Evolutionary conservation across 495 filamentous ascomycete genomes (phyloP).

Genomic region (Neurospora sp.): DNA sequence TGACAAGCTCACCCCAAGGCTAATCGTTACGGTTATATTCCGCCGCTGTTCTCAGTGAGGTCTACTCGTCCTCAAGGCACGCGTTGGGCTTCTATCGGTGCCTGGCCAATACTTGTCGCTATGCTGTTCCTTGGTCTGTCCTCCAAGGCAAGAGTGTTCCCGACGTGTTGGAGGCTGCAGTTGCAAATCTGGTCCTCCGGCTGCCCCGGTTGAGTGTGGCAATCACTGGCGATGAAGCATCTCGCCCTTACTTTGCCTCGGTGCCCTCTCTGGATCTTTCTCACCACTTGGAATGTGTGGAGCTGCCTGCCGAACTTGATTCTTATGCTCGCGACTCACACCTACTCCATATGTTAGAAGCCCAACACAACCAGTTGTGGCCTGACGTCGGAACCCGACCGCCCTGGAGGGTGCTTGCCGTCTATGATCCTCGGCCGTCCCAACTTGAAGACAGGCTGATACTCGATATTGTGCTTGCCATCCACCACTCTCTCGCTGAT

Average conservation of each 20-base stretch:
- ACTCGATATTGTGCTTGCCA: conserved; percentile 24
- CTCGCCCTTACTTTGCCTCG: conserved; percentile 20
- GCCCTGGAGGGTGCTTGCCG: conserved; percentile 22
- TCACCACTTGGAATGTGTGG: conserved; percentile 18
- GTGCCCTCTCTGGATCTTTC: conserved; percentile 18
- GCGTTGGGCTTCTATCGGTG: conserved; percentile 23
- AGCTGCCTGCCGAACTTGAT: not conserved
- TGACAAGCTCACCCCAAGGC: not conserved
- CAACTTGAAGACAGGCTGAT: not conserved
- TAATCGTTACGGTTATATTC: not conserved
- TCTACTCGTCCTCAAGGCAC: conserved; percentile 20
- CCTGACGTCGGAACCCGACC: conserved; percentile 13
- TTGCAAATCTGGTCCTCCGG: conserved; percentile 22
- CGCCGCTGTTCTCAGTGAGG: conserved; percentile 10
- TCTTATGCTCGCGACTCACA: conserved; percentile 6
- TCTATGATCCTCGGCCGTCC: conserved; percentile 3
- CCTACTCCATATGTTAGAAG: conserved; percentile 8
- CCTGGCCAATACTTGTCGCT: conserved; percentile 26
- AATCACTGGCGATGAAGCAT: conserved; percentile 17
- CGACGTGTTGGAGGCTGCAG: conserved; percentile 13
- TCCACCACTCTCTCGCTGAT: conserved; percentile 25
- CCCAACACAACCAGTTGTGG: conserved; percentile 19
- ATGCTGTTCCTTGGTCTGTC: conserved; percentile 8
- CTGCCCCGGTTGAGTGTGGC: conserved; percentile 23
- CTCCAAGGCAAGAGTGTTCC: not conserved